A percentile compares a stretch with the other conserved stretches of the same genome.
These are phyloP conservation scores for Metschnikowia colocasiae DNA, from an alignment of 805 yeast species.

Conservation along the genomic window DNA sequence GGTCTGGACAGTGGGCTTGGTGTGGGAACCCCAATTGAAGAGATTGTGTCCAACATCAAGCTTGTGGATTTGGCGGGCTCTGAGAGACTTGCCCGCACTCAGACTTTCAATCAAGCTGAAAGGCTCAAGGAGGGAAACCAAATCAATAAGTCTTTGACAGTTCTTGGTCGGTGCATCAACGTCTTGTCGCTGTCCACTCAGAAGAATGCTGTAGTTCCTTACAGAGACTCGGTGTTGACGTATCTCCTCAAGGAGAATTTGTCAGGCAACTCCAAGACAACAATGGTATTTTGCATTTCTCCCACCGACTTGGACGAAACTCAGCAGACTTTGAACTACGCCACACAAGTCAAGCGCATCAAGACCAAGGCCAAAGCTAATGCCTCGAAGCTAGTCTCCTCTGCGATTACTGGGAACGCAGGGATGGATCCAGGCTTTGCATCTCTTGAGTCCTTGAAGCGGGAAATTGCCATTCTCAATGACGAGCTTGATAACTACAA, in stretches of 20 bases:
- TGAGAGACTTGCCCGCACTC: constrained; percentile 62
- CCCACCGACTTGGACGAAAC: constrained; percentile 80
- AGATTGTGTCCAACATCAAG: constrained; percentile 56
- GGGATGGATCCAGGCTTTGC: constrained; percentile 24
- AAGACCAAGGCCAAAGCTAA: constrained; percentile 54
- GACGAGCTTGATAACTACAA: constrained; percentile 13
- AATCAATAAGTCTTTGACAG: constrained; percentile 74
- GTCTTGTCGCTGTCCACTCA: constrained; percentile 41
- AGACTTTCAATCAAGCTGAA: constrained; percentile 50
- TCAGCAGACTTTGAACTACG: constrained; percentile 70
- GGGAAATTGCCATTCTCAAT: constrained; percentile 31
- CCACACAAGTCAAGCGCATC: constrained; percentile 70
- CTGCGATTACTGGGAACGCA: constrained; percentile 33
- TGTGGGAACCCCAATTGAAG: constrained; percentile 41
- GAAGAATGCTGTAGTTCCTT: constrained; percentile 50
- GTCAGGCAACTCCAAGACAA: constrained; percentile 85
- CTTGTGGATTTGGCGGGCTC: constrained; percentile 84
- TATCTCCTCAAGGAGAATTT: constrained; percentile 71
- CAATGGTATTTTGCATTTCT: constrained; percentile 81
- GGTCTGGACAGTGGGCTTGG: constrained; percentile 3
- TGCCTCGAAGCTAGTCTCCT: constrained; percentile 24
- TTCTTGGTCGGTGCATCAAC: constrained; percentile 66
- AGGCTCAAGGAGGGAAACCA: constrained; percentile 72
- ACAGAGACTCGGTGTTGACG: constrained; percentile 71
- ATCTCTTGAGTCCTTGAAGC: constrained; percentile 27